A percentile compares a stretch with the other conserved stretches of the same genome.
Conservation (phyloP, 192 early-diverging fungal genomes). For the Paraglomus occultum region DNA sequence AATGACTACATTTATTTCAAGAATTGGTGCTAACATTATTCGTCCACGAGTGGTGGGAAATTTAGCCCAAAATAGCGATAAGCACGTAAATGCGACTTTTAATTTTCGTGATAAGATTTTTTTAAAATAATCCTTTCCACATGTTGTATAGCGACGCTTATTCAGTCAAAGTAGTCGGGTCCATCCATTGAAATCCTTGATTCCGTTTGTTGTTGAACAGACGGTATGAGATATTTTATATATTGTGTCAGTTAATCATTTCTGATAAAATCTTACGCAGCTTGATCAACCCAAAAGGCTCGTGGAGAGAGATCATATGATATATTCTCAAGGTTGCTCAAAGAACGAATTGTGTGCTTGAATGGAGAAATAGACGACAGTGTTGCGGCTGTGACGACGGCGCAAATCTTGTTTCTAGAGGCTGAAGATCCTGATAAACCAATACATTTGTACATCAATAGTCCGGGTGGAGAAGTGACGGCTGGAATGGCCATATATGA, state of each 20-base stretch:
- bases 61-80: too few relatives aligned
- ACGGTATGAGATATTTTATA: conserved; percentile 42
- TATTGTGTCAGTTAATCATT: neutral
- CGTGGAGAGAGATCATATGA: conserved; percentile 95
- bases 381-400: conserved; percentile 84
- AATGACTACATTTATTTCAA: too few relatives aligned
- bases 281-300: conserved; percentile 37
- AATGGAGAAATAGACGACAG: conserved; percentile 88
- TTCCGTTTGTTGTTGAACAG: conserved; percentile 66
- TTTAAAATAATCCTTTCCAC: too few relatives aligned
- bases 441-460: conserved; percentile 96
- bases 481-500: conserved; percentile 94
- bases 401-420: conserved; percentile 93
- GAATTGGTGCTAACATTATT: too few relatives aligned
- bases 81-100: too few relatives aligned
- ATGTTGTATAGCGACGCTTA: too few relatives aligned
- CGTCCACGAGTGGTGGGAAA: too few relatives aligned
- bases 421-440: conserved; percentile 92
- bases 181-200: conserved; percentile 30
- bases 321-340: conserved; percentile 94
- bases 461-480: conserved; percentile 94
- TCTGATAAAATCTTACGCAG: neutral
- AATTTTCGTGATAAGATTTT: too few relatives aligned
- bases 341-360: conserved; percentile 96
- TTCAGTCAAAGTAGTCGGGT: too few relatives aligned